A percentile compares a stretch with the other conserved stretches of the same genome.
Conservation (phyloP, 805 yeast species). For the Ogataea henricii region DNA sequence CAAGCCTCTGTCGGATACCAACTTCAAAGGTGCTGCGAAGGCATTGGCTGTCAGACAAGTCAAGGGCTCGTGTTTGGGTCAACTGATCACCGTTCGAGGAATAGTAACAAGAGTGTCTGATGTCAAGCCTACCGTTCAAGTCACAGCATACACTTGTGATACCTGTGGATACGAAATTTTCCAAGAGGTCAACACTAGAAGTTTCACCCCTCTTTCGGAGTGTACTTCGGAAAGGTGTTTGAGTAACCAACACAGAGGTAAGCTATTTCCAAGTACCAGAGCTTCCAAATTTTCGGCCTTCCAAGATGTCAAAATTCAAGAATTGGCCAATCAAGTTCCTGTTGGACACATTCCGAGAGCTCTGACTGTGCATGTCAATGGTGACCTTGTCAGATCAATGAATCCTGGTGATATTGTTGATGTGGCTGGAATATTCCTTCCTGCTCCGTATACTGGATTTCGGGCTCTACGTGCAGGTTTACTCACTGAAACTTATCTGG, state of each 20-base stretch:
- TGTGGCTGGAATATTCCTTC: slow-evolving; percentile 88
- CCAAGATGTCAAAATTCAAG: slow-evolving; percentile 95
- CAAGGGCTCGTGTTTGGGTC: slow-evolving; percentile 80
- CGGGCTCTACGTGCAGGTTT: slow-evolving; percentile 90
- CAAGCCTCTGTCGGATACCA: slow-evolving; percentile 63
- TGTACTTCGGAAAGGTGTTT: slow-evolving; percentile 83
- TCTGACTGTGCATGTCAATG: slow-evolving; percentile 84
- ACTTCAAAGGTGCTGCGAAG: slow-evolving; percentile 42
- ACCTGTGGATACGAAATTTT: slow-evolving; percentile 95
- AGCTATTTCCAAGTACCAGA: slow-evolving; percentile 87
- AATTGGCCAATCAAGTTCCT: slow-evolving; percentile 93
- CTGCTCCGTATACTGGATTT: slow-evolving; percentile 95
- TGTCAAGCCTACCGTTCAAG: slow-evolving; percentile 89
- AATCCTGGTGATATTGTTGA: slow-evolving; percentile 96
- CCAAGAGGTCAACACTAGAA: slow-evolving; percentile 86
- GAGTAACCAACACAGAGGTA: slow-evolving; percentile 81
- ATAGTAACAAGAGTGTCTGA: slow-evolving; percentile 94
- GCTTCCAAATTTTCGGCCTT: slow-evolving; percentile 94
- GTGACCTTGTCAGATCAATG: slow-evolving; percentile 82
- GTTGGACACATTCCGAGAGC: slow-evolving; percentile 96
- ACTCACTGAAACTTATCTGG: slow-evolving; percentile 89
- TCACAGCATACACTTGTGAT: slow-evolving; percentile 96
- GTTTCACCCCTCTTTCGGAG: slow-evolving; percentile 83
- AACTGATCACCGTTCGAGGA: slow-evolving; percentile 87
- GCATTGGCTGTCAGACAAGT: slow-evolving; percentile 88